These are phyloP conservation scores for Myxozyma kluyveri DNA, from an alignment of 805 yeast species.

Conservation along the genomic window DNA sequence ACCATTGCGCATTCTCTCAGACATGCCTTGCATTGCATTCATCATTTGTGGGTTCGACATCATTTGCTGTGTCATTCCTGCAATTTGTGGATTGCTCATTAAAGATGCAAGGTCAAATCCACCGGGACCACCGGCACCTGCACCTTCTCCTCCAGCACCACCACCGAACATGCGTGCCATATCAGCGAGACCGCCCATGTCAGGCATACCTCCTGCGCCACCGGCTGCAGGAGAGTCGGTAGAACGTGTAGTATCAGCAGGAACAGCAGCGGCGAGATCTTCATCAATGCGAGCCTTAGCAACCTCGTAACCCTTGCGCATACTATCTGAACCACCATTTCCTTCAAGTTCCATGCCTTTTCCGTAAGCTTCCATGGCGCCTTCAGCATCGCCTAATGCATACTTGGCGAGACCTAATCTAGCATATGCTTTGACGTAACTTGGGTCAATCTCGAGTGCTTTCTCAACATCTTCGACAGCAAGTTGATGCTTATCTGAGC, in stretches of 20 bases:
- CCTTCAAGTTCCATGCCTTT: constrained; percentile 87
- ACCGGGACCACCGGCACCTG: constrained; percentile 61
- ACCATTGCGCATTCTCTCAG: constrained; percentile 59
- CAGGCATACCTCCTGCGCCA: constrained; percentile 64
- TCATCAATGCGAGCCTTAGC: constrained; percentile 85
- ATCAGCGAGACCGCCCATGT: constrained; percentile 54
- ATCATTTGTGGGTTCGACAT: constrained; percentile 83
- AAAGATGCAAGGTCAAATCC: constrained; percentile 65
- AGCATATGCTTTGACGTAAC: constrained; percentile 88
- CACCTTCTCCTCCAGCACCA: constrained; percentile 3
- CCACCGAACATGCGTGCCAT: constrained; percentile 51
- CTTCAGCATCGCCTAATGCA: constrained; percentile 91
- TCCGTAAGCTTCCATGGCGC: constrained; percentile 85
- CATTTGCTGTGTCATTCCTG: constrained; percentile 83
- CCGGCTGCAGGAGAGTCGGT: constrained; percentile 18
- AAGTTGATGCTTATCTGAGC: constrained; percentile 64
- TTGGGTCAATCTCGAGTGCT: constrained; percentile 75
- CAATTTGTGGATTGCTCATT: constrained; percentile 87
- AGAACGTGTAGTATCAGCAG: constrained; percentile 20
- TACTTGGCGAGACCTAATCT: constrained; percentile 91
- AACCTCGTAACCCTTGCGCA: constrained; percentile 90
- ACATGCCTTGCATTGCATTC: constrained; percentile 77
- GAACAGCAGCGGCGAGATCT: constrained; percentile 41
- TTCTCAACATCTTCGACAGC: constrained; percentile 82
- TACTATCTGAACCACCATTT: constrained; percentile 75